Percentiles rank a stretch among this genome's conserved stretches.
phyloP scores from a whole-genome alignment of 176 grass and related monocot genomes.

The Zea mays region Zm-B73-REFERENCE-NAM-5.0 NC_050097.1:177946001-177946500 shows the following conservation, averaged over 20 bases:
- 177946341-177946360: too few species aligned
- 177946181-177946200: background rate
- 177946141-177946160: background rate
- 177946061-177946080: slow-evolving; percentile 48
- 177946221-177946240: too few species aligned
- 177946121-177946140: background rate
- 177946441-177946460: too few species aligned
- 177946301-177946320: background rate
- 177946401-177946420: too few species aligned
- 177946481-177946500: too few species aligned
- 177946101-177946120: background rate
- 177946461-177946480: too few species aligned
- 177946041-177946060: slow-evolving; percentile 43
- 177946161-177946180: background rate
- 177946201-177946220: background rate
- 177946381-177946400: too few species aligned
- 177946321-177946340: background rate
- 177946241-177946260: too few species aligned
- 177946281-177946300: background rate
- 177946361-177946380: too few species aligned
- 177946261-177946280: background rate
- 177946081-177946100: background rate
- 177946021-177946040: slow-evolving; percentile 50
- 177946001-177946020: slow-evolving; percentile 17
- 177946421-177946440: too few species aligned